Percentiles rank a stretch among this genome's conserved stretches.
phyloP scores from a whole-genome alignment of 768 basidiomycete species.

The Russula sp. region DNA sequence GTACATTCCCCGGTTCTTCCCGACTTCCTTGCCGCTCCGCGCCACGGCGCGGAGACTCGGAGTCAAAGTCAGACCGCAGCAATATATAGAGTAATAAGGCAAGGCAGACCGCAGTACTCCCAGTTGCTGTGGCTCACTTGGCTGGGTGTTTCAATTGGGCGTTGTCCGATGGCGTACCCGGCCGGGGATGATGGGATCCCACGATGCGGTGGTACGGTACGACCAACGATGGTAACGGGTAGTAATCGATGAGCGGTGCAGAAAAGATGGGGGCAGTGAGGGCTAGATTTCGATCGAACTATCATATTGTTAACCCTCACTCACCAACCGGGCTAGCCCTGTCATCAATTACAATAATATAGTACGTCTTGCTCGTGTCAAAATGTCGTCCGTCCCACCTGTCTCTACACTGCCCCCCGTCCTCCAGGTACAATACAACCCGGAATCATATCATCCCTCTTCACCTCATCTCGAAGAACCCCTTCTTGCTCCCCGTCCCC shows the following conservation, averaged over 20 bases:
- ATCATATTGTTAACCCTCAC: not conserved
- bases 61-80: no score
- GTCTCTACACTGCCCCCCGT: not conserved
- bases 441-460: slow-evolving; percentile 30
- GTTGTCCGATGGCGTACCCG: not conserved
- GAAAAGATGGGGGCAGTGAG: not conserved
- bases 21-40: no score
- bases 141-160: not conserved
- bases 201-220: not conserved
- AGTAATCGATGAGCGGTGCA: not conserved
- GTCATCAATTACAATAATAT: not conserved
- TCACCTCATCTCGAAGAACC: slow-evolving; percentile 56
- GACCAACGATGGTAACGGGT: not conserved
- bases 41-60: no score
- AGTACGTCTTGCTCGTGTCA: not conserved
- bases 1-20: no score
- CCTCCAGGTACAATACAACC: not conserved
- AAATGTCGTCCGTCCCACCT: slow-evolving; percentile 18
- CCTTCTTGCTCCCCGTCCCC: slow-evolving; percentile 63
- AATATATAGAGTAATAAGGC: no score
- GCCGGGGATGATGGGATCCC: not conserved
- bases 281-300: not conserved
- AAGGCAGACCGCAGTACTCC: no score
- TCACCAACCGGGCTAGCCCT: not conserved
- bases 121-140: no score